These are phyloP conservation scores for Syzygium oleosum DNA, from an alignment of 345 rosid species.

Conservation along the genomic window DNA sequence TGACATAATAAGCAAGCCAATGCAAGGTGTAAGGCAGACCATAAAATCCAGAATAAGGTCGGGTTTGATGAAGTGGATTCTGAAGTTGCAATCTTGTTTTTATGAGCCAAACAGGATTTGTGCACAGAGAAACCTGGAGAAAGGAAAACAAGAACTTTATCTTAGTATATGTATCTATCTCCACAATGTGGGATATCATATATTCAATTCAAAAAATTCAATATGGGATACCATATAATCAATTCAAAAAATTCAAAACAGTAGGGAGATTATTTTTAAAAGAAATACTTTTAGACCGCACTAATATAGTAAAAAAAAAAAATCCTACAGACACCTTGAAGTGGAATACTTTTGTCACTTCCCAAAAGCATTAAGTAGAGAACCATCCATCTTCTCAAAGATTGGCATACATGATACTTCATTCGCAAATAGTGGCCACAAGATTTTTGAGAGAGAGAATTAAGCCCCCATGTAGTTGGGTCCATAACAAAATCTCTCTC, in stretches of 20 bases:
- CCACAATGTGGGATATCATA: not conserved
- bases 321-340: not conserved
- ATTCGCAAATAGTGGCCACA: not conserved
- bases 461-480: not conserved
- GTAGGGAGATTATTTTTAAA: not conserved
- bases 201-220: not conserved
- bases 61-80: conserved; percentile 73
- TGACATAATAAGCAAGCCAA: conserved; percentile 18
- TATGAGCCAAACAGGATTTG: conserved; percentile 91
- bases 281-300: not conserved
- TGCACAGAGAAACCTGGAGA: conserved; percentile 75
- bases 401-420: not conserved
- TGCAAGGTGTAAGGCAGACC: conserved; percentile 47
- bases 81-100: conserved; percentile 97
- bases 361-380: not conserved
- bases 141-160: not conserved
- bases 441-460: not conserved
- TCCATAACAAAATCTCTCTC: too few relatives aligned
- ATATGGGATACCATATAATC: not conserved
- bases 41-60: conserved; percentile 64
- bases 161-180: not conserved
- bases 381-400: not conserved
- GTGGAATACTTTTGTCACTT: not conserved
- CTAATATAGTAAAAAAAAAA: not conserved
- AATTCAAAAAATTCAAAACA: not conserved